phyloP scores from a whole-genome alignment of 148 eudicot species.

The Silene latifolia region DNA sequence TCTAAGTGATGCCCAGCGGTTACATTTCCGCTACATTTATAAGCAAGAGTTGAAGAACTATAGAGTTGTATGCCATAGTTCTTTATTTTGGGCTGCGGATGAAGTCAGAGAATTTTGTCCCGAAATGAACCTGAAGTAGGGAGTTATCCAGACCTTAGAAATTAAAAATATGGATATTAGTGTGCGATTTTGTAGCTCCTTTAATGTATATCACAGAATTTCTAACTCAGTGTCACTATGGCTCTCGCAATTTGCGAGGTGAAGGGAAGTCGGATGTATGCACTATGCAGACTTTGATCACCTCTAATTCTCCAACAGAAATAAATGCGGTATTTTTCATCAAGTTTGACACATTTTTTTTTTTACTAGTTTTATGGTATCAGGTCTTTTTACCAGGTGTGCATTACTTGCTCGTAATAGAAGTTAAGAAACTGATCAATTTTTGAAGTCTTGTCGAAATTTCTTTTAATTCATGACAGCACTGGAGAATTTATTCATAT shows the following conservation, averaged over 20 bases:
- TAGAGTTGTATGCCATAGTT: not conserved
- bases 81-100: not conserved
- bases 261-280: no score
- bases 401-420: no score
- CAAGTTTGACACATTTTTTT: not conserved
- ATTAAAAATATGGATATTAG: not conserved
- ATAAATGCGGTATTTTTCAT: not conserved
- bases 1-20: conserved; percentile 21
- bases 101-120: not conserved
- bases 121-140: no score
- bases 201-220: no score
- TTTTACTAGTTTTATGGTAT: no score
- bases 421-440: no score
- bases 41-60: not conserved
- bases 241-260: no score
- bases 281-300: no score
- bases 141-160: not conserved
- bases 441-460: no score
- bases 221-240: not conserved
- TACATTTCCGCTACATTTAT: not conserved
- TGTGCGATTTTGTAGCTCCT: not conserved
- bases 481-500: no score
- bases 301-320: not conserved
- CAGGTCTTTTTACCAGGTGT: no score
- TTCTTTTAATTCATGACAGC: no score